Percentiles rank a stretch among this genome's conserved stretches.
These are phyloP conservation scores for Vaccinium macrocarpon DNA, from an alignment of 148 eudicot genomes.

Conservation along the genomic window DNA sequence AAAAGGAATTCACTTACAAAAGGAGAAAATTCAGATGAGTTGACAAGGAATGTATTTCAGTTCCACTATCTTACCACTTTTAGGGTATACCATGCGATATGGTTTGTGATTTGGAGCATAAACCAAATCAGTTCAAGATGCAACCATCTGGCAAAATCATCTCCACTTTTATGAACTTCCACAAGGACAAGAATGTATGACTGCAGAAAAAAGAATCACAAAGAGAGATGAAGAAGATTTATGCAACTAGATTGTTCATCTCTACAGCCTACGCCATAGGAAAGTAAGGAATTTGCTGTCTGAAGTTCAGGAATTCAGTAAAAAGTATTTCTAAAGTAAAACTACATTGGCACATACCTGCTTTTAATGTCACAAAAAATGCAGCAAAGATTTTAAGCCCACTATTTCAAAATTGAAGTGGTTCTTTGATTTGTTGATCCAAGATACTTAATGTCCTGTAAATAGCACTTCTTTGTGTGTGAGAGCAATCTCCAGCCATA, in stretches of 20 bases:
- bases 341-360: neutral
- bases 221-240: neutral
- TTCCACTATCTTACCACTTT: neutral
- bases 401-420: neutral
- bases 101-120: neutral
- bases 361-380: neutral
- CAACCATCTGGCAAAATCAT: neutral
- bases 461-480: slow-evolving; percentile 30
- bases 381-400: slow-evolving; percentile 4
- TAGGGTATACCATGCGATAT: neutral
- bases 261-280: neutral
- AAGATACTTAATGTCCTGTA: slow-evolving; percentile 25
- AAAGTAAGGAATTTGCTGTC: neutral
- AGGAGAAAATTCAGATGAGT: neutral
- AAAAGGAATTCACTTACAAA: neutral
- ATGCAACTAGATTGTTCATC: neutral
- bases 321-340: neutral
- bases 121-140: neutral
- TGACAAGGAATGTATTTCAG: neutral
- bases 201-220: neutral
- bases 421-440: slow-evolving; percentile 41
- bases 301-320: no score
- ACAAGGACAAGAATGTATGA: neutral
- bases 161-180: neutral
- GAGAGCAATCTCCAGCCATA: slow-evolving; percentile 42